A percentile compares a stretch with the other conserved stretches of the same genome.
Conservation (phyloP, 306 rosid genomes). For the Gynostemma pentaphyllum region DNA sequence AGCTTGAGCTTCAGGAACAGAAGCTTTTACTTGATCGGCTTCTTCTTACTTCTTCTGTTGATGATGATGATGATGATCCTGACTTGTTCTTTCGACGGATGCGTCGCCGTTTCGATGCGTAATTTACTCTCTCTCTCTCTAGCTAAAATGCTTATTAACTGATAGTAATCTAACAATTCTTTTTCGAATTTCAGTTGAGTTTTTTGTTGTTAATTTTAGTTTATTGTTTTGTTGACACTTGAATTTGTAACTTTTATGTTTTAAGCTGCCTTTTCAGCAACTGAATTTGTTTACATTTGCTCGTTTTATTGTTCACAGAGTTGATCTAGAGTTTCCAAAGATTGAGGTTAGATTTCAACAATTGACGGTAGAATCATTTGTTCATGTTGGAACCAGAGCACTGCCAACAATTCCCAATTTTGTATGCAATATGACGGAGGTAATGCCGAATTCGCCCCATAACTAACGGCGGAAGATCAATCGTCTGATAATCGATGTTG, state of each 20-base stretch:
- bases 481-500: background rate
- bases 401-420: slow-evolving; percentile 92
- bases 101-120: slow-evolving; percentile 79
- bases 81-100: slow-evolving; percentile 53
- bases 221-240: background rate
- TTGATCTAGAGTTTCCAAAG: slow-evolving; percentile 73
- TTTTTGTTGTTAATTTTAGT: background rate
- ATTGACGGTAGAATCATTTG: slow-evolving; percentile 68
- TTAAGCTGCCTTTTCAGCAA: background rate
- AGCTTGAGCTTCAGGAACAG: slow-evolving; percentile 54
- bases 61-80: slow-evolving; percentile 52
- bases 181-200: background rate
- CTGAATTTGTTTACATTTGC: background rate
- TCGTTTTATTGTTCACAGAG: slow-evolving; percentile 35
- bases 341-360: slow-evolving; percentile 85
- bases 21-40: slow-evolving; percentile 56
- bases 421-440: slow-evolving; percentile 81
- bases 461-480: background rate
- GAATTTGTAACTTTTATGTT: background rate
- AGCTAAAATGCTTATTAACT: background rate
- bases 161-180: background rate
- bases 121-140: slow-evolving; percentile 14
- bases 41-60: too few species aligned
- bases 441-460: background rate
- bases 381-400: slow-evolving; percentile 93